These are phyloP conservation scores for Salix dunnii DNA, from an alignment of 345 rosid species.

Conservation along the genomic window DNA sequence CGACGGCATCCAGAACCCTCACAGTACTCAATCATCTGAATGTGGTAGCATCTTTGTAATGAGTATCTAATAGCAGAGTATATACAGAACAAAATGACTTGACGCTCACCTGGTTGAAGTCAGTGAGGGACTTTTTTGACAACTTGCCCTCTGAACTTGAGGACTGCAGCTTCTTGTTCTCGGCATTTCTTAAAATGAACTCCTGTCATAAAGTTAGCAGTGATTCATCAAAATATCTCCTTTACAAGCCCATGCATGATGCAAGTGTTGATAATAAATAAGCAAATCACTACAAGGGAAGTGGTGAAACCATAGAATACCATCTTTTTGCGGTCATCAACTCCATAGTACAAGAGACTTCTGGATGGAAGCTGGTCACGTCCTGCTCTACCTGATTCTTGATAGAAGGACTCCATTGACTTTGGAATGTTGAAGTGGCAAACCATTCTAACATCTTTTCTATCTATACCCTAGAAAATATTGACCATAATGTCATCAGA, in stretches of 20 bases:
- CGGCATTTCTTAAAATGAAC: constrained; percentile 65
- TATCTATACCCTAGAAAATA: constrained; percentile 74
- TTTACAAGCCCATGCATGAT: background rate
- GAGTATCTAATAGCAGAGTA: constrained; percentile 13
- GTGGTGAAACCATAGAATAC: constrained; percentile 31
- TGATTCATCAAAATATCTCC: constrained; percentile 14
- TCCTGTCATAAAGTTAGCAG: constrained; percentile 49
- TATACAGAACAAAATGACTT: constrained; percentile 1
- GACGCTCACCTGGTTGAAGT: constrained; percentile 62
- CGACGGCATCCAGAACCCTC: constrained; percentile 93
- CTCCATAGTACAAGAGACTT: constrained; percentile 88
- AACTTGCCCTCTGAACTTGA: constrained; percentile 40
- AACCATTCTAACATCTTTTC: constrained; percentile 92
- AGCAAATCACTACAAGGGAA: background rate
- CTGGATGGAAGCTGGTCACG: constrained; percentile 83
- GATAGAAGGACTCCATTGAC: constrained; percentile 97
- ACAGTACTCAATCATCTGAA: constrained; percentile 83
- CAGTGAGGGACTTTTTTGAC: constrained; percentile 55
- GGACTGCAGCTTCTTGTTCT: constrained; percentile 54
- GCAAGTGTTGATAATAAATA: background rate
- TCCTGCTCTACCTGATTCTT: constrained; percentile 99
- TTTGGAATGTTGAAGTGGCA: constrained; percentile 91
- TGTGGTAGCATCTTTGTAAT: background rate
- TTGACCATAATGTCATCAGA: constrained; percentile 21
- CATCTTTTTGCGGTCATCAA: constrained; percentile 84